Base-by-base conservation (phyloP, 352 stramenopile genomes). In the Globisporangium iwayamae region DNA sequence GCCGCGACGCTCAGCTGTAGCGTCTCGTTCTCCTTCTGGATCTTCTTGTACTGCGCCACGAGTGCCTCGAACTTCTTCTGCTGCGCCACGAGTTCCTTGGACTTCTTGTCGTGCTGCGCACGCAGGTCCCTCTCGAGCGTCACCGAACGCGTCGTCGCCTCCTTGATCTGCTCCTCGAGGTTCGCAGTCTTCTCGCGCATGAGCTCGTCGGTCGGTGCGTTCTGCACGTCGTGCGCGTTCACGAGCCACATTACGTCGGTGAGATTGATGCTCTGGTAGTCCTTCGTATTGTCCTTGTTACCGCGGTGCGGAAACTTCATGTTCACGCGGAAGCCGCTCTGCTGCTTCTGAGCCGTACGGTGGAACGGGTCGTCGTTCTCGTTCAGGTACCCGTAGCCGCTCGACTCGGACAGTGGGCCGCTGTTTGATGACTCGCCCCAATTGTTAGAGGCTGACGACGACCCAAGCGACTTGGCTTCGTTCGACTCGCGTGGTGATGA, bases 131-230 rank as follows among this genome's bases (percentile, higher is more conserved):
- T 87, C 60, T 95, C 87, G 45, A 94, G 56, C 14, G 73, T 68
- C 62, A 89, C 81, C 1, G 83, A 91, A 18, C 82, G 81, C 11
- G 79, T 45, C 0, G 85, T 93, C 8, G 87, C 87, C 60, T 95
- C 85, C 52, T 93, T 93, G 62, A 95, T 95, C 46, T 87, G 83
- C 72, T 95, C 87, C 70, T 94, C 87, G n/a, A 95, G 64, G 58
- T 95, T 93, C 0, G 87, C 87, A 1, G 87, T 95, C 67, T 95
- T 95, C 56, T 95, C 86, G 41, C 85, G 84, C 78, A 93, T 91
- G 55, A 93, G 69, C 66, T 94, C 87, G 62, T 96, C 87, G 1
- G 82, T 92, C 16, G 83, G 85, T 8, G 85, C 85, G 16, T 81
- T 76, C 30, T 78, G 83, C 55, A 83, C 68, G 51, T 96, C 87